A percentile compares a stretch with the other conserved stretches of the same genome.
Conservation (phyloP, 768 basidiomycete genomes). For the Cyathus striatus region DNA sequence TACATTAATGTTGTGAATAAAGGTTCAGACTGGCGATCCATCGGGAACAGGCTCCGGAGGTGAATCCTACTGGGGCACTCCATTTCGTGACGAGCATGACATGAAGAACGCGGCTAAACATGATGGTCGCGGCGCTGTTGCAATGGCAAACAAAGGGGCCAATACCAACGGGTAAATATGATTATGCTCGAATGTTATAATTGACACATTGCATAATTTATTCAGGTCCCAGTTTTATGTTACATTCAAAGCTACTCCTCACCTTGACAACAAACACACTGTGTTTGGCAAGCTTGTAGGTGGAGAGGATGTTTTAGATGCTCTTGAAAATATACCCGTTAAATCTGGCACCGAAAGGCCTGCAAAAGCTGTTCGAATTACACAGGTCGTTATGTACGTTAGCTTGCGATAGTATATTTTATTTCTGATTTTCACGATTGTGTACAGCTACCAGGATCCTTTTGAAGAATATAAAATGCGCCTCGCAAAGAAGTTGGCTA, state of each 20-base stretch:
- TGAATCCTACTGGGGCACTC: constrained; percentile 89
- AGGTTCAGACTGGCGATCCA: constrained; percentile 99
- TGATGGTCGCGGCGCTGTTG: constrained; percentile 76
- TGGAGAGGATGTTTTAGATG: constrained; percentile 85
- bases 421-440: neutral
- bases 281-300: constrained; percentile 98
- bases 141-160: constrained; percentile 95
- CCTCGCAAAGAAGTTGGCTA: constrained; percentile 73
- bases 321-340: constrained; percentile 74
- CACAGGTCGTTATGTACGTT: constrained; percentile 79
- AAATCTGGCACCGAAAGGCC: constrained; percentile 88
- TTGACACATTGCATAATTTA: constrained; percentile 1
- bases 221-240: constrained; percentile 88
- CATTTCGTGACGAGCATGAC: constrained; percentile 93
- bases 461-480: constrained; percentile 90
- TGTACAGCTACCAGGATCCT: constrained; percentile 83
- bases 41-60: constrained; percentile 95
- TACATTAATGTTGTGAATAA: constrained; percentile 1
- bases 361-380: constrained; percentile 79
- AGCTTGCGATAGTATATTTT: neutral
- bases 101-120: constrained; percentile 85
- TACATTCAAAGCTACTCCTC: constrained; percentile 77
- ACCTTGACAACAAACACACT: constrained; percentile 91
- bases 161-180: constrained; percentile 76
- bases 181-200: neutral